phyloP scores from a whole-genome alignment of 768 basidiomycete genomes.

The Psilocybe cubensis region DNA sequence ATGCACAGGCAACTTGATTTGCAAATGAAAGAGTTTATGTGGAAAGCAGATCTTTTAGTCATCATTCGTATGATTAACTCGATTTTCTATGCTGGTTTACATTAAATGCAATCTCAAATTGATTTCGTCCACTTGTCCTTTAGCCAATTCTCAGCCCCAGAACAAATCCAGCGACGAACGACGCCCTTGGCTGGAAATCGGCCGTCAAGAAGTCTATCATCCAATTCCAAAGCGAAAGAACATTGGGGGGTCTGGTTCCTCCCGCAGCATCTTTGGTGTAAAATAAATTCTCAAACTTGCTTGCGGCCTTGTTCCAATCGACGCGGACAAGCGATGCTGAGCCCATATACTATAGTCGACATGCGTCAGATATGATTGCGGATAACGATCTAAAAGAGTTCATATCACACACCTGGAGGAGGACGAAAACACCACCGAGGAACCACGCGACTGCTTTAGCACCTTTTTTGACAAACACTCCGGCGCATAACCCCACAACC shows the following conservation, averaged over 20 bases:
- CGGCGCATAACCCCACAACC: constrained; percentile 85
- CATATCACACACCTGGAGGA: constrained; percentile 73
- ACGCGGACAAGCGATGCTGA: constrained; percentile 74
- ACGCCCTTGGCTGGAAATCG: constrained; percentile 90
- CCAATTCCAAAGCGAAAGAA: constrained; percentile 68
- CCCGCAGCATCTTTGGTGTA: constrained; percentile 66
- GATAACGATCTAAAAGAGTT: neutral
- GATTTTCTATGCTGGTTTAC: too few relatives aligned
- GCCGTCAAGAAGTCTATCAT: constrained; percentile 83
- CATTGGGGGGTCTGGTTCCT: constrained; percentile 59
- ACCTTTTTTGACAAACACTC: constrained; percentile 96
- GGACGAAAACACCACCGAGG: constrained; percentile 88
- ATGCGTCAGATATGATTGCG: neutral
- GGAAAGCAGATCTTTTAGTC: too few relatives aligned
- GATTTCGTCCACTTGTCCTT: constrained; percentile 12
- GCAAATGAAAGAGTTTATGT: too few relatives aligned
- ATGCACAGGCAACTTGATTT: too few relatives aligned
- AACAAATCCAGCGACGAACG: constrained; percentile 82
- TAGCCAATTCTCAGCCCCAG: constrained; percentile 85
- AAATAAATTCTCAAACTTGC: constrained; percentile 74
- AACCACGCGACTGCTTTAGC: constrained; percentile 80
- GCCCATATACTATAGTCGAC: constrained; percentile 67
- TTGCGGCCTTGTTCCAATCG: constrained; percentile 73
- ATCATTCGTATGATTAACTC: too few relatives aligned
- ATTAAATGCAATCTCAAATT: too few relatives aligned